Conservation (phyloP, 495 filamentous ascomycete species). For the Lepidopterella palustris region DNA sequence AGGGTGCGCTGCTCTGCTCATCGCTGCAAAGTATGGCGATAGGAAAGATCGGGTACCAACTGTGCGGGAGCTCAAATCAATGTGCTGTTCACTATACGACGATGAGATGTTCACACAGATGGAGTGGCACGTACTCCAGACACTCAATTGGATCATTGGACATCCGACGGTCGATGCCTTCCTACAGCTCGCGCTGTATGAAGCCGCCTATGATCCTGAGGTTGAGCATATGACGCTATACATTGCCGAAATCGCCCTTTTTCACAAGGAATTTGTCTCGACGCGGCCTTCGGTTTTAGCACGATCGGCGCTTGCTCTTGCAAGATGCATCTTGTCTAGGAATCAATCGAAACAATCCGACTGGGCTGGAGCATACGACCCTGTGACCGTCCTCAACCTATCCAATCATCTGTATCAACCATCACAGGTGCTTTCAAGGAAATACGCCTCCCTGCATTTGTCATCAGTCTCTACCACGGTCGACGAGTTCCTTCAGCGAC, state of each 20-base stretch:
- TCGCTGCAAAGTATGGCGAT: slow-evolving; percentile 97
- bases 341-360: slow-evolving; percentile 65
- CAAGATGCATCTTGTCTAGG: slow-evolving; percentile 76
- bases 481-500: slow-evolving; percentile 77
- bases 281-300: slow-evolving; percentile 86
- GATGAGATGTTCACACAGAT: slow-evolving; percentile 99
- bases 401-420: slow-evolving; percentile 85
- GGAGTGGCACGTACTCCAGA: slow-evolving; percentile 99
- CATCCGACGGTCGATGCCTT: slow-evolving; percentile 94
- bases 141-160: slow-evolving; percentile 91
- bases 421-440: slow-evolving; percentile 76
- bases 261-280: slow-evolving; percentile 92
- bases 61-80: slow-evolving; percentile 91
- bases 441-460: slow-evolving; percentile 76
- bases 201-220: slow-evolving; percentile 63
- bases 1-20: slow-evolving; percentile 90
- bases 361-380: slow-evolving; percentile 78
- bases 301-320: slow-evolving; percentile 74
- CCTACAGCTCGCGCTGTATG: slow-evolving; percentile 64
- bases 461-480: slow-evolving; percentile 76
- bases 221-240: slow-evolving; percentile 92
- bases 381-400: slow-evolving; percentile 66
- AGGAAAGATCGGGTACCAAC: slow-evolving; percentile 95
- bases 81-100: slow-evolving; percentile 98
- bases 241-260: slow-evolving; percentile 88